These are phyloP conservation scores for Chlamydomonas sphaeroides DNA, from an alignment of 139 green algal genomes.

Conservation along the genomic window DNA sequence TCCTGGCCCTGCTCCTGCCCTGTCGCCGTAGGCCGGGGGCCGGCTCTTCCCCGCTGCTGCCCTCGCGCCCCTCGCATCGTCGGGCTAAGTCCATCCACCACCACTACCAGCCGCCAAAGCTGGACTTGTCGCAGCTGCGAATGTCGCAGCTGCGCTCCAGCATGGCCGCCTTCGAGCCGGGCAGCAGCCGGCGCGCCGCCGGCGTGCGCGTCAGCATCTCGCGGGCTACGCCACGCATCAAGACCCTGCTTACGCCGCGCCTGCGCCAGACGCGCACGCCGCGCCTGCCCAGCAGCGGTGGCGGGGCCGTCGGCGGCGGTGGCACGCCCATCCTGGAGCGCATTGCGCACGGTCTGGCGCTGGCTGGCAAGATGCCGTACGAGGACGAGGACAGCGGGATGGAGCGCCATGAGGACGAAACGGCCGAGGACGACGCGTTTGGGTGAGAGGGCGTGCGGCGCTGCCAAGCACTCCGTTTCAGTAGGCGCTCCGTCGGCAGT, in stretches of 20 bases:
- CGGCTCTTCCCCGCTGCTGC: too few relatives aligned
- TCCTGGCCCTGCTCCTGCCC: not conserved
- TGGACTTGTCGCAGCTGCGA: slow-evolving; percentile 12
- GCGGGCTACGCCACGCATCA: not conserved
- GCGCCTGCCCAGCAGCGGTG: not conserved
- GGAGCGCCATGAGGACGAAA: too few relatives aligned
- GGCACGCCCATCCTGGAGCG: not conserved
- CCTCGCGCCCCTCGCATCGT: too few relatives aligned
- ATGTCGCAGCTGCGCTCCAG: slow-evolving; percentile 30
- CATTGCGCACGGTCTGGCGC: not conserved
- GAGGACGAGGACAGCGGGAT: too few relatives aligned
- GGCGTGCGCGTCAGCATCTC: slow-evolving; percentile 8
- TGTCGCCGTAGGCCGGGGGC: too few relatives aligned
- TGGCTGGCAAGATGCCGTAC: too few relatives aligned
- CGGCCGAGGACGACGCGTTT: too few relatives aligned
- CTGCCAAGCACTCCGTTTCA: too few relatives aligned
- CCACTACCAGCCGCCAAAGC: slow-evolving; percentile 6
- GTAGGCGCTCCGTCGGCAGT: not conserved
- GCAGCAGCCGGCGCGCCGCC: slow-evolving; percentile 1
- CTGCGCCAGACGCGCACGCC: slow-evolving; percentile 21
- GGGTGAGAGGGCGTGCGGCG: too few relatives aligned
- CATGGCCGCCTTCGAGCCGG: not conserved
- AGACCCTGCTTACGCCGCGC: slow-evolving; percentile 8
- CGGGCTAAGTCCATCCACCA: slow-evolving; percentile 1
- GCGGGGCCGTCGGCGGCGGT: not conserved